Percentiles rank a stretch among this genome's conserved stretches.
Conservation (phyloP, 1,284 basidiomycete genomes). For the Retiboletus flavoniger region DNA sequence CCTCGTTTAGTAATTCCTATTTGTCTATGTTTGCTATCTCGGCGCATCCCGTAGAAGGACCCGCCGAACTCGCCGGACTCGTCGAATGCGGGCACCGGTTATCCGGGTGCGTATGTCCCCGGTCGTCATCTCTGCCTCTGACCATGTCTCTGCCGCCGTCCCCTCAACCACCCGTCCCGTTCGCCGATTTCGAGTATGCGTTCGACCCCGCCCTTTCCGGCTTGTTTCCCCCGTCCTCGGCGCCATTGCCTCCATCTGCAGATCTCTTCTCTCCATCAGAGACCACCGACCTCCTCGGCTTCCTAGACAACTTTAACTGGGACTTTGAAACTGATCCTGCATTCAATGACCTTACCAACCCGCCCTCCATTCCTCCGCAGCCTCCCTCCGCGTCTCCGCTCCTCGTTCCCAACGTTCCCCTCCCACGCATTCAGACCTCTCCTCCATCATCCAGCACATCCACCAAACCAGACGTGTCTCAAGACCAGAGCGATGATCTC, state of each 20-base stretch:
- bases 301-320: conserved; percentile 75
- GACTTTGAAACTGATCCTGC: conserved; percentile 46
- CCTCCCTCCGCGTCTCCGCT: conserved; percentile 7
- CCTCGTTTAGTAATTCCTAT: conserved; percentile 21
- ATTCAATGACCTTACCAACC: conserved; percentile 11
- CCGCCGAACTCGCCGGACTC: conserved; percentile 9
- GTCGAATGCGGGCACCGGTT: conserved; percentile 23
- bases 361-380: conserved; percentile 3
- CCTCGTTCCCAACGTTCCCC: conserved; percentile 3
- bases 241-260: conserved; percentile 62
- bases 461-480: conserved; percentile 10
- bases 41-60: conserved; percentile 16
- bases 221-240: conserved; percentile 52
- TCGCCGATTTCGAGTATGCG: conserved; percentile 62
- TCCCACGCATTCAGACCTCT: conserved; percentile 2
- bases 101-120: conserved; percentile 17
- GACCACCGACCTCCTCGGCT: conserved; percentile 69
- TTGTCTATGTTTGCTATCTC: conserved; percentile 23
- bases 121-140: conserved; percentile 3
- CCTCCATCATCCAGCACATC: conserved; percentile 23
- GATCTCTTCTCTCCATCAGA: conserved; percentile 74
- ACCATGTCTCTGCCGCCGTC: conserved; percentile 37
- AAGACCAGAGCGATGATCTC: conserved; percentile 11
- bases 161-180: conserved; percentile 48
- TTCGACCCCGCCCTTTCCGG: conserved; percentile 57